Percentiles rank a stretch among this genome's conserved stretches.
Evolutionary conservation across 2,329 filamentous ascomycete species (phyloP).

Genomic region (Harringtonia aguacate): DNA sequence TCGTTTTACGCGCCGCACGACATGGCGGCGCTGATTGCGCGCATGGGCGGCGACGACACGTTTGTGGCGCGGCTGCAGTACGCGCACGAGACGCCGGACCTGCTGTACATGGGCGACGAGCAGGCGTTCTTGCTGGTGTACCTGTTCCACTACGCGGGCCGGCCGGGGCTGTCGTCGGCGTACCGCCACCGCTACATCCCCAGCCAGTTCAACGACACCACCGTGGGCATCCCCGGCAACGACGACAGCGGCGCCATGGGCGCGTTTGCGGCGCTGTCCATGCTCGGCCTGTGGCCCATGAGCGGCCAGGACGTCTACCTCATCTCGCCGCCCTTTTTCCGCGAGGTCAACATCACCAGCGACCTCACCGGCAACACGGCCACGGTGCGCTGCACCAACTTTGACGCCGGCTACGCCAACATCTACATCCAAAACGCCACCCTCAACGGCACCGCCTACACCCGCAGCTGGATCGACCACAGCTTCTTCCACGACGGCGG

Average conservation of each 20-base stretch:
- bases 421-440: constrained; percentile 24
- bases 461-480: constrained; percentile 49
- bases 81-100: constrained; percentile 16
- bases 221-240: constrained; percentile 49
- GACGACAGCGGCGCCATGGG: constrained; percentile 51
- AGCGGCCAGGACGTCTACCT: constrained; percentile 48
- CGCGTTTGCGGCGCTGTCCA: constrained; percentile 37
- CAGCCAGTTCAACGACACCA: constrained; percentile 44
- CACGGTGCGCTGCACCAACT: constrained; percentile 42
- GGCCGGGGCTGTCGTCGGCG: constrained; percentile 35
- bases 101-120: constrained; percentile 22
- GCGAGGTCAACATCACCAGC: constrained; percentile 34
- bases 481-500: constrained; percentile 47
- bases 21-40: constrained; percentile 10
- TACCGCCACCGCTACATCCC: constrained; percentile 52
- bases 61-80: constrained; percentile 14
- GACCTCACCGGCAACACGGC: constrained; percentile 38
- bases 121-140: constrained; percentile 44
- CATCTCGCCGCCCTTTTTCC: constrained; percentile 47
- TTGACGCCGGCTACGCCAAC: constrained; percentile 30
- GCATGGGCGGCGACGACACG: constrained; percentile 17
- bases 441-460: constrained; percentile 42
- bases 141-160: constrained; percentile 50
- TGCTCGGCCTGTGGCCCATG: constrained; percentile 48
- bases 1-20: constrained; percentile 15